Percentiles rank a stretch among this genome's conserved stretches.
phyloP scores from a whole-genome alignment of 2,329 filamentous ascomycete genomes.

The Pseudogymnoascus sp. region DNA sequence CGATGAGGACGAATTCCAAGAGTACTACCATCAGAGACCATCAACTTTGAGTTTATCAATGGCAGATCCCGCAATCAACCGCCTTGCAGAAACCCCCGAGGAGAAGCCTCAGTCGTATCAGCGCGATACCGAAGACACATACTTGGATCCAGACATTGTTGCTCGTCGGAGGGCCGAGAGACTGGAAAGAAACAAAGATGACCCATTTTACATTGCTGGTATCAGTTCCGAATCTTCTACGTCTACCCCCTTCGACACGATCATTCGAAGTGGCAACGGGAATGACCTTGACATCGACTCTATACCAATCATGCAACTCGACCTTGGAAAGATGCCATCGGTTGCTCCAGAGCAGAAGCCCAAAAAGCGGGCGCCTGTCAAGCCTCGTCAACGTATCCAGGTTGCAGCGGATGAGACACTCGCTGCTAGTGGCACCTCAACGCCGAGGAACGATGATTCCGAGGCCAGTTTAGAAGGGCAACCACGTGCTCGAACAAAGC shows the following conservation, averaged over 20 bases:
- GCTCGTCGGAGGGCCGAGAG: slow-evolving; percentile 70
- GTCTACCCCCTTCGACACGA: slow-evolving; percentile 72
- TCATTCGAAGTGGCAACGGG: slow-evolving; percentile 64
- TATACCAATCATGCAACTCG: slow-evolving; percentile 91
- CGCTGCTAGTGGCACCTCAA: slow-evolving; percentile 43
- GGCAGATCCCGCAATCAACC: slow-evolving; percentile 49
- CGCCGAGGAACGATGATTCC: slow-evolving; percentile 45
- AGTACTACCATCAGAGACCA: slow-evolving; percentile 55
- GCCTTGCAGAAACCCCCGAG: slow-evolving; percentile 41
- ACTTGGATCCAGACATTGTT: slow-evolving; percentile 65
- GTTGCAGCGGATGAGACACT: slow-evolving; percentile 70
- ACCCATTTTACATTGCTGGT: slow-evolving; percentile 83
- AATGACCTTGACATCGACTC: slow-evolving; percentile 83
- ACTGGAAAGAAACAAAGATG: slow-evolving; percentile 76
- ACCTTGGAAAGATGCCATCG: slow-evolving; percentile 52
- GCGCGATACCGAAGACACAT: slow-evolving; percentile 54
- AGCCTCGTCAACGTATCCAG: slow-evolving; percentile 53
- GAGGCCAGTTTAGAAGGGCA: slow-evolving; percentile 44
- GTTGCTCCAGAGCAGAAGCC: slow-evolving; percentile 18
- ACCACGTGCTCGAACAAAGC: slow-evolving; percentile 43
- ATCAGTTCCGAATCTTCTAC: slow-evolving; percentile 48
- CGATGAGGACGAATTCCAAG: slow-evolving; percentile 60
- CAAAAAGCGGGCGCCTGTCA: slow-evolving; percentile 31
- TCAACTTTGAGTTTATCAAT: slow-evolving; percentile 38
- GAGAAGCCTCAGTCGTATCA: slow-evolving; percentile 49